These are phyloP conservation scores for Ogataea saltuana DNA, from an alignment of 805 yeast species.

Conservation along the genomic window DNA sequence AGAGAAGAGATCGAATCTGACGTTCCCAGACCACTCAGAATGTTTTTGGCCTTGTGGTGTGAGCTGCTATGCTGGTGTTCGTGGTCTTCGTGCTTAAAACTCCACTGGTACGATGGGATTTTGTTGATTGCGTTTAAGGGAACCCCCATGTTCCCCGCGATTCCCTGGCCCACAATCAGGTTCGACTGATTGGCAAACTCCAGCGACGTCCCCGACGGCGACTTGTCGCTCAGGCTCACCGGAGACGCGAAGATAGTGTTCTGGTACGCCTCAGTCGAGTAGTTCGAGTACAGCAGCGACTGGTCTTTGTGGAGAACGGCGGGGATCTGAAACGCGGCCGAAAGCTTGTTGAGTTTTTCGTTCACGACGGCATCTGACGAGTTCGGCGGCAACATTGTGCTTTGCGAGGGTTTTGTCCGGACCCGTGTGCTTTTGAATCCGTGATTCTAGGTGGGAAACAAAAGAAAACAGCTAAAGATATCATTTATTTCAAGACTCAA, in stretches of 20 bases:
- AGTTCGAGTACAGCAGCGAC: slow-evolving; percentile 22
- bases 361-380: slow-evolving; percentile 11
- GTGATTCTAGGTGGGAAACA: too few species aligned
- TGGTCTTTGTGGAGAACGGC: slow-evolving; percentile 16
- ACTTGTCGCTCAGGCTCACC: slow-evolving; percentile 22
- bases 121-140: slow-evolving; percentile 34
- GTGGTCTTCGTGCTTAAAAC: slow-evolving; percentile 34
- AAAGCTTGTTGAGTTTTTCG: slow-evolving; percentile 22
- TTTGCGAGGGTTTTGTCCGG: neutral
- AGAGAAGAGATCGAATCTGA: slow-evolving; percentile 29
- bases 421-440: too few species aligned
- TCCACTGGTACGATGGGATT: slow-evolving; percentile 38
- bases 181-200: slow-evolving; percentile 23
- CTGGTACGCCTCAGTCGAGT: slow-evolving; percentile 24
- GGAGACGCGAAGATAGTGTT: slow-evolving; percentile 28
- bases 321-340: slow-evolving; percentile 27
- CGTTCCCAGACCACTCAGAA: slow-evolving; percentile 27
- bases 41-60: slow-evolving; percentile 28
- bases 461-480: too few species aligned
- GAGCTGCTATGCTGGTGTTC: slow-evolving; percentile 21
- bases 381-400: neutral
- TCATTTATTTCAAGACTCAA: too few species aligned
- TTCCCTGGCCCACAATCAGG: slow-evolving; percentile 37
- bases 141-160: slow-evolving; percentile 35
- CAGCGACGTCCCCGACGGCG: slow-evolving; percentile 19